phyloP scores from a whole-genome alignment of 306 rosid species.

The Crataegus laevigata region DNA sequence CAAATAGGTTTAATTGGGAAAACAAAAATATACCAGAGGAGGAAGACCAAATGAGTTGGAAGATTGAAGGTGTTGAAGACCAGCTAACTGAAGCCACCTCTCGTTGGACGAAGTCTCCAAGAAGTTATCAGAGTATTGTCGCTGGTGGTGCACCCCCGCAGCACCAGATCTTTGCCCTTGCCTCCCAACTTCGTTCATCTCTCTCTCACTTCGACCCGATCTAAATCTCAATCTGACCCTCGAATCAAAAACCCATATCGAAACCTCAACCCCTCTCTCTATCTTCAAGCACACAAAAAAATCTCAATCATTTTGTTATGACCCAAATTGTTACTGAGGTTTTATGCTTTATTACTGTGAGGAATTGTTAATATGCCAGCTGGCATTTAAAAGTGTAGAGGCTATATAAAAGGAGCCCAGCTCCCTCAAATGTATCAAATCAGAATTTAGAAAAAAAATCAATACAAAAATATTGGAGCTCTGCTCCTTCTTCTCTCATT shows the following conservation, averaged over 20 bases:
- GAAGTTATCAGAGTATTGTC: slow-evolving; percentile 79
- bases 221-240: slow-evolving; percentile 8
- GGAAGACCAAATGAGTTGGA: slow-evolving; percentile 45
- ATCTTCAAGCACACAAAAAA: not conserved
- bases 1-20: not conserved
- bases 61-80: slow-evolving; percentile 77
- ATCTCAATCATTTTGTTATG: not conserved
- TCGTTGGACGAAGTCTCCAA: slow-evolving; percentile 48
- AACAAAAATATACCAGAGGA: slow-evolving; percentile 40
- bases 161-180: slow-evolving; percentile 91
- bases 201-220: not conserved
- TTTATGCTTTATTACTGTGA: too few species aligned
- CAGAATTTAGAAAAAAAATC: too few species aligned
- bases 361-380: too few species aligned
- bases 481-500: too few species aligned
- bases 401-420: too few species aligned
- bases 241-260: slow-evolving; percentile 1
- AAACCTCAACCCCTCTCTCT: not conserved
- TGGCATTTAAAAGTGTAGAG: too few species aligned
- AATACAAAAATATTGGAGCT: too few species aligned
- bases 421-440: too few species aligned
- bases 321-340: too few species aligned
- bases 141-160: slow-evolving; percentile 71
- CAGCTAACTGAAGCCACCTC: slow-evolving; percentile 91
- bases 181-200: slow-evolving; percentile 75